Percentiles rank a stretch among this genome's conserved stretches.
Evolutionary conservation across 78 protist species (phyloP).

Genomic region (Mantamonas sphyraenae): DNA sequence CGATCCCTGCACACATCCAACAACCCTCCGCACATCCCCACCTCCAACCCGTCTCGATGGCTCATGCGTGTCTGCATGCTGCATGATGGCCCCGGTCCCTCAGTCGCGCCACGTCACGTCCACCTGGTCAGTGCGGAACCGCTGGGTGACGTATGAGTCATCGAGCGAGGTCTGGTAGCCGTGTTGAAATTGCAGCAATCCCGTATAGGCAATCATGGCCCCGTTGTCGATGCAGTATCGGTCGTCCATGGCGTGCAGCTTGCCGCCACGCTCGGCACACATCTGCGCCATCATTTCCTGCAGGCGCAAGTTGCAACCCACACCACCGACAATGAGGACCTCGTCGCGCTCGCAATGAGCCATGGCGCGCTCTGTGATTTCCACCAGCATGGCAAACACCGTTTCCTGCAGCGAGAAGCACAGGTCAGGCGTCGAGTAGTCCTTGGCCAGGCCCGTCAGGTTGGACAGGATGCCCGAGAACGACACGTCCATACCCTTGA

Average conservation of each 20-base stretch:
- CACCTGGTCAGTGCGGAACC: constrained; percentile 95
- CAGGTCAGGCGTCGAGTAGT: constrained; percentile 65
- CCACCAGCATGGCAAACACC: constrained; percentile 95
- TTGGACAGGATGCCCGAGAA: constrained; percentile 82
- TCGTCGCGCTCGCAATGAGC: constrained; percentile 84
- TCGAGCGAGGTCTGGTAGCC: constrained; percentile 49
- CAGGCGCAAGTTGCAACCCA: constrained; percentile 83
- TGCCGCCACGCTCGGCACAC: constrained; percentile 88
- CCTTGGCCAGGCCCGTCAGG: constrained; percentile 39
- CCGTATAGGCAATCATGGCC: constrained; percentile 86
- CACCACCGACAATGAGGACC: constrained; percentile 98
- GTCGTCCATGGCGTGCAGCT: constrained; percentile 82
- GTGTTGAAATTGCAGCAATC: constrained; percentile 47
- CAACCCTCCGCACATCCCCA: too few species aligned
- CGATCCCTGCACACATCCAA: too few species aligned
- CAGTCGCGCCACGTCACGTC: constrained; percentile 91
- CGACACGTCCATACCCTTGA: constrained; percentile 94
- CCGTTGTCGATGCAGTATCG: constrained; percentile 99
- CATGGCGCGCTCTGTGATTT: constrained; percentile 96
- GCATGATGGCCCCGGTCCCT: too few species aligned
- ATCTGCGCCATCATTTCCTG: constrained; percentile 90
- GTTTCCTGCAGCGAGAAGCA: constrained; percentile 91
- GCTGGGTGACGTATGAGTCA: constrained; percentile 80
- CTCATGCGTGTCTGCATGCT: too few species aligned
- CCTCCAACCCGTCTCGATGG: too few species aligned